These are phyloP conservation scores for Laburnicola sp. DNA, from an alignment of 2,329 filamentous ascomycete species.

Conservation along the genomic window DNA sequence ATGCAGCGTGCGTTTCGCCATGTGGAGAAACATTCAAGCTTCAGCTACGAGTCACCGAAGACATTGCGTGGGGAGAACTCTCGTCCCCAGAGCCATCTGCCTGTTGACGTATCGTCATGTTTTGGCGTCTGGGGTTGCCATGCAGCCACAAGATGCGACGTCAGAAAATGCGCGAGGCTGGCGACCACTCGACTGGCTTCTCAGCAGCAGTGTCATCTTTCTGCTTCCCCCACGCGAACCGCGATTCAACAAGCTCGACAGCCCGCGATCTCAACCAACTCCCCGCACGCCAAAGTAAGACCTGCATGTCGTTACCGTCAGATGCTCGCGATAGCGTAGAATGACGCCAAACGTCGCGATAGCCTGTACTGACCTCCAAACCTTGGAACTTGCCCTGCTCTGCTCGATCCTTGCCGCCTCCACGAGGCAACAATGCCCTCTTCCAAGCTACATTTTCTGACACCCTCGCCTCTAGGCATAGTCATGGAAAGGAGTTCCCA, in stretches of 20 bases:
- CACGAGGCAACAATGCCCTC: background rate
- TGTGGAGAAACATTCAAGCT: background rate
- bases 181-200: background rate
- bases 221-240: background rate
- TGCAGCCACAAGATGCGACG: background rate
- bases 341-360: background rate
- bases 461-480: background rate
- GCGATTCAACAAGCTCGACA: background rate
- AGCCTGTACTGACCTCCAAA: too few species aligned
- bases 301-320: background rate
- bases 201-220: conserved; percentile 1
- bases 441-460: background rate
- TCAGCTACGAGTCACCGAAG: background rate
- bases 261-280: background rate
- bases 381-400: background rate
- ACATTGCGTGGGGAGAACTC: background rate
- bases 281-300: background rate
- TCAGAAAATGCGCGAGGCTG: background rate
- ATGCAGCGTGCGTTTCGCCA: background rate
- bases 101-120: conserved; percentile 4
- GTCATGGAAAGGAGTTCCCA: background rate
- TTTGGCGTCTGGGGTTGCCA: background rate
- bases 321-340: background rate
- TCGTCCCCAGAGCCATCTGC: background rate
- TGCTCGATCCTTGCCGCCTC: background rate